Evolutionary conservation across 768 basidiomycete genomes (phyloP).

Genomic region (Pleurotus tuber-regium): DNA sequence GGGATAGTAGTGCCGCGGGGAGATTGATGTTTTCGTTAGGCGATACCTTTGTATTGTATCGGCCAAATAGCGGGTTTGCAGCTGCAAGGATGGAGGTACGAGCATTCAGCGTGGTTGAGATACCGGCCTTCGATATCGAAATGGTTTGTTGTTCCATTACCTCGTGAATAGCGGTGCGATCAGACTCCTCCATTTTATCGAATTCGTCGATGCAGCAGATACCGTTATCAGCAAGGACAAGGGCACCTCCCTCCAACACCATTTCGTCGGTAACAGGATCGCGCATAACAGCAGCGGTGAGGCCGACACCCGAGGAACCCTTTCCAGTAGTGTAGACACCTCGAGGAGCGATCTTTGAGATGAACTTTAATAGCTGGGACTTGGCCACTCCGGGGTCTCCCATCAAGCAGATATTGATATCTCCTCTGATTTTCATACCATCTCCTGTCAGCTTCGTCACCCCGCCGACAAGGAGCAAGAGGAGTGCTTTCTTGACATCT

Average conservation of each 20-base stretch:
- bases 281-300: slow-evolving; percentile 98
- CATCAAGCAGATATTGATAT: slow-evolving; percentile 97
- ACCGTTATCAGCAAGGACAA: slow-evolving; percentile 97
- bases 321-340: slow-evolving; percentile 98
- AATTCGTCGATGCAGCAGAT: slow-evolving; percentile 99
- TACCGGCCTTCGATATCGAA: slow-evolving; percentile 98
- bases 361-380: slow-evolving; percentile 95
- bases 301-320: slow-evolving; percentile 97
- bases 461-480: slow-evolving; percentile 91
- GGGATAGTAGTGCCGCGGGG: slow-evolving; percentile 91
- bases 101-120: slow-evolving; percentile 97
- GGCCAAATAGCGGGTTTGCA: slow-evolving; percentile 96
- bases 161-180: slow-evolving; percentile 98
- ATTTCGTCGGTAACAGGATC: slow-evolving; percentile 99
- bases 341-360: slow-evolving; percentile 96
- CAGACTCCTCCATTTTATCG: slow-evolving; percentile 99
- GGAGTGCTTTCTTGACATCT: slow-evolving; percentile 95
- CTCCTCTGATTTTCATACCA: slow-evolving; percentile 98
- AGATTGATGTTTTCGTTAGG: slow-evolving; percentile 99
- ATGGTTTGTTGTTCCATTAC: slow-evolving; percentile 99
- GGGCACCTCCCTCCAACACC: slow-evolving; percentile 99
- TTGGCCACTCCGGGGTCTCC: slow-evolving; percentile 99
- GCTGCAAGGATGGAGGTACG: slow-evolving; percentile 97
- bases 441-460: slow-evolving; percentile 95
- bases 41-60: slow-evolving; percentile 97